Evolutionary conservation across 768 basidiomycete genomes (phyloP).

Genomic region (Megacollybia marginata): DNA sequence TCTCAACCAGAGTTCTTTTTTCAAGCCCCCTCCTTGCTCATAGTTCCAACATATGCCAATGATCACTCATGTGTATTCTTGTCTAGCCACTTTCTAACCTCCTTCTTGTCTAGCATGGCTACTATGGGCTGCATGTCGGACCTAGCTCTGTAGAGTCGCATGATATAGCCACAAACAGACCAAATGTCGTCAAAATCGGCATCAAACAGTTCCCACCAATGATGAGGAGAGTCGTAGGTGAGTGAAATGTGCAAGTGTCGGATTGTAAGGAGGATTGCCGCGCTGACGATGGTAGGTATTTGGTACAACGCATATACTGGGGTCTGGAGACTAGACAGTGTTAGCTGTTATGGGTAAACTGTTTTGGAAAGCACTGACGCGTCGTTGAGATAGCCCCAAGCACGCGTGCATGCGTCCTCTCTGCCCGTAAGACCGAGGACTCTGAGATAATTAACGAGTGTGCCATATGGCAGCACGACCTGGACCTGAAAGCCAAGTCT

Average conservation of each 20-base stretch:
- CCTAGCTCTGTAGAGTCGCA: conserved; percentile 68
- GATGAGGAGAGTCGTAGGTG: conserved; percentile 59
- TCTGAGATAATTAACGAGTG: conserved; percentile 89
- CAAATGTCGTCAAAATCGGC: conserved; percentile 85
- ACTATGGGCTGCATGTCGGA: conserved; percentile 35
- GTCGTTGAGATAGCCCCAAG: conserved; percentile 96
- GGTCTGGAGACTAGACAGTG: conserved; percentile 71
- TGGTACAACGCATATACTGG: conserved; percentile 88
- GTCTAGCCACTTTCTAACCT: conserved; percentile 79
- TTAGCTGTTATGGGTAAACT: not conserved
- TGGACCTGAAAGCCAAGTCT: conserved; percentile 93
- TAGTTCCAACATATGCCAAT: no score
- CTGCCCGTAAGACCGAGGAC: conserved; percentile 78
- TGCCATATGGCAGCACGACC: conserved; percentile 89
- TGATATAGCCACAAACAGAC: conserved; percentile 77
- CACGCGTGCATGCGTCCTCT: conserved; percentile 61
- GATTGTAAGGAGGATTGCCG: conserved; percentile 77
- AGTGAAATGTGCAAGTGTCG: conserved; percentile 69
- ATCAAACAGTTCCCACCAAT: conserved; percentile 96
- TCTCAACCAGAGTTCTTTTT: no score
- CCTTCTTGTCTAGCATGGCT: conserved; percentile 67
- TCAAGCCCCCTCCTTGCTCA: no score
- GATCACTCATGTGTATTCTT: no score
- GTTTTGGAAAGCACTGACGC: conserved; percentile 39
- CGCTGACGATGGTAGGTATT: conserved; percentile 83